phyloP scores from a whole-genome alignment of 345 rosid genomes.

The Eucalyptus curtisii region DNA sequence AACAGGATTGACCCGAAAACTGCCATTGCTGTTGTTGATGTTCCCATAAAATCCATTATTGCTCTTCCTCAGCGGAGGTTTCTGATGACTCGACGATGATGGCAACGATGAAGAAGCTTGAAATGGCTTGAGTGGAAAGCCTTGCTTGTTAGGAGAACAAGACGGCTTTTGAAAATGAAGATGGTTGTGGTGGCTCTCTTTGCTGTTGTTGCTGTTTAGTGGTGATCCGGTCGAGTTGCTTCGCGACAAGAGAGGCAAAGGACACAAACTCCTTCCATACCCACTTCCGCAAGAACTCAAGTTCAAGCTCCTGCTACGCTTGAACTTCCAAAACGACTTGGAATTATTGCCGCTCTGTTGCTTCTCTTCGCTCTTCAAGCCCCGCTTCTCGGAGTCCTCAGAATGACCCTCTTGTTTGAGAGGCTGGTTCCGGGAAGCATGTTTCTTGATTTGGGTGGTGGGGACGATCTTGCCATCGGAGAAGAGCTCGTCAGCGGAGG shows the following conservation, averaged over 20 bases:
- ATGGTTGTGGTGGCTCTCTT: neutral
- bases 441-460: constrained; percentile 1
- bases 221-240: constrained; percentile 13
- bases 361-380: neutral
- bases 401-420: neutral
- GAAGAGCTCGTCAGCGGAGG: constrained; percentile 11
- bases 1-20: neutral
- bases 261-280: constrained; percentile 4
- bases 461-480: constrained; percentile 8
- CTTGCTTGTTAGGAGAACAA: neutral
- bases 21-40: neutral
- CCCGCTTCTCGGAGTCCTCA: neutral
- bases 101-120: neutral
- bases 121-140: neutral
- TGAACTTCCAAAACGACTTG: constrained; percentile 9
- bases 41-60: neutral
- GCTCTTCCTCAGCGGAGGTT: constrained; percentile 1
- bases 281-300: neutral
- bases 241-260: constrained; percentile 13
- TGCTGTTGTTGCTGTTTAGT: neutral
- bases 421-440: neutral
- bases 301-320: constrained; percentile 9
- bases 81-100: neutral
- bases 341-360: neutral
- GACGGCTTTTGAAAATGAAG: neutral